These are phyloP conservation scores for Ascochyta rabiei DNA, from an alignment of 2,329 filamentous ascomycete species.

Conservation along the genomic window DNA sequence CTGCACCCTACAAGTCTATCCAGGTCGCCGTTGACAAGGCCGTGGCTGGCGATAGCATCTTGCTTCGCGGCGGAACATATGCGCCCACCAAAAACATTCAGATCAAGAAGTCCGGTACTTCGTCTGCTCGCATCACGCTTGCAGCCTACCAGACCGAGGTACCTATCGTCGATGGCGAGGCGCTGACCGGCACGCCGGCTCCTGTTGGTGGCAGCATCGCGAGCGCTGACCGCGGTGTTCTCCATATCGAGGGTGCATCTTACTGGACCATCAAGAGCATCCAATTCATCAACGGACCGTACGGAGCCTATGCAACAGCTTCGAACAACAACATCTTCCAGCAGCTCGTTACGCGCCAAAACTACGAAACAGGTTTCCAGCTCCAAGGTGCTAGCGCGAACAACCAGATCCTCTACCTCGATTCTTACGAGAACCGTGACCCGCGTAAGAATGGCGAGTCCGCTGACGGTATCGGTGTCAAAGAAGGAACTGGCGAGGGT, in stretches of 20 bases:
- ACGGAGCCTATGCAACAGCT: slow-evolving; percentile 47
- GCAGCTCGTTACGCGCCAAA: slow-evolving; percentile 47
- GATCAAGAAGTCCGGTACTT: slow-evolving; percentile 50
- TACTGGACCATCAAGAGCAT: slow-evolving; percentile 57
- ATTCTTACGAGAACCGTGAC: slow-evolving; percentile 33
- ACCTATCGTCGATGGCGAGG: slow-evolving; percentile 56
- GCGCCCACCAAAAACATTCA: slow-evolving; percentile 56
- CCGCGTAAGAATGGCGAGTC: slow-evolving; percentile 60
- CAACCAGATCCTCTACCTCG: slow-evolving; percentile 33
- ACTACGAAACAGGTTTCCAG: slow-evolving; percentile 51
- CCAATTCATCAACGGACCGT: slow-evolving; percentile 46
- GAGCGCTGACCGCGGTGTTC: slow-evolving; percentile 53
- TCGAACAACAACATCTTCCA: slow-evolving; percentile 48
- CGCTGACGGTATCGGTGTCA: slow-evolving; percentile 58
- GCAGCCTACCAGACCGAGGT: slow-evolving; percentile 52
- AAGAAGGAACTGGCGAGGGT: slow-evolving; percentile 55
- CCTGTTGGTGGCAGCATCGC: slow-evolving; percentile 49
- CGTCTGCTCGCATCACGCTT: slow-evolving; percentile 51
- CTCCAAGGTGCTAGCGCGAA: slow-evolving; percentile 41
- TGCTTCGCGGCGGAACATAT: slow-evolving; percentile 55
- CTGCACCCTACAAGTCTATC: slow-evolving; percentile 54
- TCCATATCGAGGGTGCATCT: slow-evolving; percentile 54
- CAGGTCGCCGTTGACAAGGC: slow-evolving; percentile 56
- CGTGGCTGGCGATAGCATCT: slow-evolving; percentile 55
- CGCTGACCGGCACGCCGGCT: slow-evolving; percentile 50